Percentiles rank a stretch among this genome's conserved stretches.
Evolutionary conservation across 495 filamentous ascomycete genomes (phyloP).

Genomic region (Xylaria scruposa): DNA sequence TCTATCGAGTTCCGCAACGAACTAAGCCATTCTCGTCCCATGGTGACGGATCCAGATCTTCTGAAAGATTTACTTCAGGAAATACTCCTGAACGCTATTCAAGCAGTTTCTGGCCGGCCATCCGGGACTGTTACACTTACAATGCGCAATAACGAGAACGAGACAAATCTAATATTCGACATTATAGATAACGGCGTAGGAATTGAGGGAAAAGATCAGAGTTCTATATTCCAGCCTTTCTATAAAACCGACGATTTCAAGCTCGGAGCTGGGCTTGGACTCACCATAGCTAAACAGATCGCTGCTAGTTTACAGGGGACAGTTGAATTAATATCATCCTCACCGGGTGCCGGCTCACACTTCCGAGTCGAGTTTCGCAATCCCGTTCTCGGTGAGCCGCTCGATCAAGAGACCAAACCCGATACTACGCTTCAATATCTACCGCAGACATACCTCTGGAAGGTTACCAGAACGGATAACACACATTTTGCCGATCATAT

Average conservation of each 20-base stretch:
- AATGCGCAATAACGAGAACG: constrained; percentile 2
- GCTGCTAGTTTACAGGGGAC: constrained; percentile 6
- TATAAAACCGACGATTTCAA: constrained; percentile 10
- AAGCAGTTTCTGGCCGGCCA: constrained; percentile 1
- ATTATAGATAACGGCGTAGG: constrained; percentile 13
- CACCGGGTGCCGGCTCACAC: neutral
- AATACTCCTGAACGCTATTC: constrained; percentile 14
- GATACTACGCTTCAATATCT: neutral
- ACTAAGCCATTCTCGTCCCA: neutral
- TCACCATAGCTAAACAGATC: constrained; percentile 12
- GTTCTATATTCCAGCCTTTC: constrained; percentile 16
- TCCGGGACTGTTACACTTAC: constrained; percentile 4
- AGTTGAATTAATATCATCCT: neutral
- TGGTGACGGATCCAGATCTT: constrained; percentile 9
- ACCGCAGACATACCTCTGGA: neutral
- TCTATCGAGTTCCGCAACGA: constrained; percentile 18
- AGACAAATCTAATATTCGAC: constrained; percentile 9
- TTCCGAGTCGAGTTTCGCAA: constrained; percentile 8
- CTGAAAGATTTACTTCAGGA: constrained; percentile 11
- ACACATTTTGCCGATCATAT: constrained; percentile 9
- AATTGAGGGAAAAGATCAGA: neutral
- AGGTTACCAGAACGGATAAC: neutral
- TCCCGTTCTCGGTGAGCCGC: neutral
- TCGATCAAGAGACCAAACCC: neutral
- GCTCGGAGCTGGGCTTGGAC: constrained; percentile 15